These are phyloP conservation scores for Dipteronia dyeriana DNA, from an alignment of 345 rosid species.

Conservation along the genomic window DNA sequence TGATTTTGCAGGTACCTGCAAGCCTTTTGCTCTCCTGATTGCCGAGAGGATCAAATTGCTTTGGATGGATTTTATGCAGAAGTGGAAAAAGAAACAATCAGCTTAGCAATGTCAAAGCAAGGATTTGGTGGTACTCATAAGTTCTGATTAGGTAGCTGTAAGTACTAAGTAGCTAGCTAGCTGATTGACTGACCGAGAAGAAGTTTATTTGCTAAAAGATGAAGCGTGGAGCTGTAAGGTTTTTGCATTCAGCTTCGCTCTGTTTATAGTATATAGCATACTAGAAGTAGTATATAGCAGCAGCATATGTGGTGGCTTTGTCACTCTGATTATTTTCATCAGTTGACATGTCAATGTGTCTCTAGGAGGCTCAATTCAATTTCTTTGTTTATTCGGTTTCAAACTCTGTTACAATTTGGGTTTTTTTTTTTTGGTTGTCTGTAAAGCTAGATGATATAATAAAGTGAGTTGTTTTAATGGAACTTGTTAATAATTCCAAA, in stretches of 20 bases:
- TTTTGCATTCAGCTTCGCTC: slow-evolving; percentile 6
- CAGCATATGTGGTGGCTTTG: background rate
- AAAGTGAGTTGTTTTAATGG: background rate
- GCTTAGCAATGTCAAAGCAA: background rate
- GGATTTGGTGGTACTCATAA: background rate
- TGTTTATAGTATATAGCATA: background rate
- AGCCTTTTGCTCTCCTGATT: slow-evolving; percentile 34
- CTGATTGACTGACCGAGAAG: background rate
- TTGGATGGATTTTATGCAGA: slow-evolving; percentile 31
- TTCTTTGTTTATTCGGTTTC: background rate
- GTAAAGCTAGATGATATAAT: background rate
- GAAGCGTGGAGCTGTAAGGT: slow-evolving; percentile 12
- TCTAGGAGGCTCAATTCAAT: background rate
- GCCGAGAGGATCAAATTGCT: slow-evolving; percentile 28
- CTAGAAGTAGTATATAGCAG: too few relatives aligned
- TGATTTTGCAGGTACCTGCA: slow-evolving; percentile 27
- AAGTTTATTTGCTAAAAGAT: slow-evolving; percentile 8
- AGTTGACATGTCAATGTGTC: background rate
- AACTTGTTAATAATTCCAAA: too few relatives aligned
- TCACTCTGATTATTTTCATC: background rate
- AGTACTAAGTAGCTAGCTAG: background rate
- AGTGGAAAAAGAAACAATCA: slow-evolving; percentile 5
- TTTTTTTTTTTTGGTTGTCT: background rate
- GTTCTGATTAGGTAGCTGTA: background rate
- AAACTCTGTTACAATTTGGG: background rate